phyloP scores from a whole-genome alignment of 208 protist species.

The Tritrichomonas foetus region DNA sequence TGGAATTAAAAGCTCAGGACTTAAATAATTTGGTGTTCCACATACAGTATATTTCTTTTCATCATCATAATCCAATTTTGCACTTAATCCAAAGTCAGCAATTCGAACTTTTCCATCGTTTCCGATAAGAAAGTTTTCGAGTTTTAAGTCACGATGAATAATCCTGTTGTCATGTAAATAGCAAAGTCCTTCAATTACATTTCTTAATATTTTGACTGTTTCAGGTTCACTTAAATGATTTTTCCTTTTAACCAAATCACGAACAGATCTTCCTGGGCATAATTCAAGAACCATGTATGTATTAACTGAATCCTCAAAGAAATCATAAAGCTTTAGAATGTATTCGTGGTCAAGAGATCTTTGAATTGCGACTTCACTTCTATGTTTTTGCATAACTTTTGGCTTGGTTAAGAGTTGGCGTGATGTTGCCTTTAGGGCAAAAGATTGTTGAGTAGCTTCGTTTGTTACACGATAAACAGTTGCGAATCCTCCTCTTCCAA shows the following conservation, averaged over 20 bases:
- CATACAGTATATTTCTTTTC: conserved; percentile 70
- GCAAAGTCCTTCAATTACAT: not conserved
- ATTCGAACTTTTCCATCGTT: conserved; percentile 73
- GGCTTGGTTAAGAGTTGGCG: conserved; percentile 55
- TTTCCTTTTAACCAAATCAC: not conserved
- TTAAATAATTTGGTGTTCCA: conserved; percentile 40
- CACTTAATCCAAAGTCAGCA: conserved; percentile 83
- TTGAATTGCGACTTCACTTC: conserved; percentile 89
- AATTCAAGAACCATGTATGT: conserved; percentile 91
- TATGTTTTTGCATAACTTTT: conserved; percentile 56
- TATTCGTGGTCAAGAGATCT: conserved; percentile 77
- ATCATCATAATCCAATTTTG: conserved; percentile 72
- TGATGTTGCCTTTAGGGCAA: conserved; percentile 83
- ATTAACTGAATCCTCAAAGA: conserved; percentile 81
- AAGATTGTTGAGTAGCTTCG: conserved; percentile 43
- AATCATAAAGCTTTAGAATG: conserved; percentile 83
- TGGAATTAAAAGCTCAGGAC: not conserved
- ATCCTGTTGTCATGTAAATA: conserved; percentile 57
- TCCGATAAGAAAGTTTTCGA: conserved; percentile 87
- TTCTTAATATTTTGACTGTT: not conserved
- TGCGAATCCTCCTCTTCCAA: too few species aligned
- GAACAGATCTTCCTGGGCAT: conserved; percentile 57
- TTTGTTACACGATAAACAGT: not conserved
- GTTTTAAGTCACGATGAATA: conserved; percentile 91
- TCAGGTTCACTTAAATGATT: not conserved